These are phyloP conservation scores for Calonectria leucothoes DNA, from an alignment of 2,329 filamentous ascomycete species.

Conservation along the genomic window DNA sequence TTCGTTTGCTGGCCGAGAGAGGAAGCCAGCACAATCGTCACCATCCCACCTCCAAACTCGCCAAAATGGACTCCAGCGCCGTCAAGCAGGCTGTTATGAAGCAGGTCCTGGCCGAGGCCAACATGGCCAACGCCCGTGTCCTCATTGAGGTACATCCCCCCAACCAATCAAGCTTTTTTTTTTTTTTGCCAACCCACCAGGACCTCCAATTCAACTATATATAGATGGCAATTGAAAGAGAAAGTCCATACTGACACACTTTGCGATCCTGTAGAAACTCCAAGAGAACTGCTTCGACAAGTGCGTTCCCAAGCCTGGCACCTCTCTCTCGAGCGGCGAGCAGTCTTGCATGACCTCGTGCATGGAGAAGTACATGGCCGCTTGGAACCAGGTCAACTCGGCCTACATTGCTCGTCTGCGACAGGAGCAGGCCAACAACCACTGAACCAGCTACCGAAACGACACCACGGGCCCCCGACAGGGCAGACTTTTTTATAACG, in stretches of 20 bases:
- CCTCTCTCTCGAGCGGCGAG: slow-evolving; percentile 75
- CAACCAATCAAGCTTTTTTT: slow-evolving; percentile 12
- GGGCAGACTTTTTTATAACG: slow-evolving; percentile 3
- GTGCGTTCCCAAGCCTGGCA: slow-evolving; percentile 78
- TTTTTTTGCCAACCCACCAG: background rate
- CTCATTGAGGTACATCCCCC: slow-evolving; percentile 72
- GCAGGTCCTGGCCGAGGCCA: slow-evolving; percentile 73
- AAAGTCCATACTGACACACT: slow-evolving; percentile 19
- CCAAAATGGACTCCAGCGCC: slow-evolving; percentile 67
- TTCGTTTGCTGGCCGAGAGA: slow-evolving; percentile 24
- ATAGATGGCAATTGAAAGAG: background rate
- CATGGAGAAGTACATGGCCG: slow-evolving; percentile 87
- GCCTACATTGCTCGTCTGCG: slow-evolving; percentile 75
- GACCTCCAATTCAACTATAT: background rate
- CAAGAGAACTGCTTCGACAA: slow-evolving; percentile 85
- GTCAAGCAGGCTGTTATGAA: slow-evolving; percentile 73
- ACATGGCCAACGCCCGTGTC: slow-evolving; percentile 74
- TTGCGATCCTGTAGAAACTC: slow-evolving; percentile 70
- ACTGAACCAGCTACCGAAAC: slow-evolving; percentile 18
- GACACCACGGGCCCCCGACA: background rate
- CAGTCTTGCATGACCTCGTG: slow-evolving; percentile 78
- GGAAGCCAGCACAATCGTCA: slow-evolving; percentile 28
- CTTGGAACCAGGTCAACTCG: slow-evolving; percentile 80
- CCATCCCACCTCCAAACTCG: slow-evolving; percentile 34
- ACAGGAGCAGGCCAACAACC: slow-evolving; percentile 60